Base-by-base conservation (phyloP, 805 yeast species). In the Lipomyces oligophaga region DNA sequence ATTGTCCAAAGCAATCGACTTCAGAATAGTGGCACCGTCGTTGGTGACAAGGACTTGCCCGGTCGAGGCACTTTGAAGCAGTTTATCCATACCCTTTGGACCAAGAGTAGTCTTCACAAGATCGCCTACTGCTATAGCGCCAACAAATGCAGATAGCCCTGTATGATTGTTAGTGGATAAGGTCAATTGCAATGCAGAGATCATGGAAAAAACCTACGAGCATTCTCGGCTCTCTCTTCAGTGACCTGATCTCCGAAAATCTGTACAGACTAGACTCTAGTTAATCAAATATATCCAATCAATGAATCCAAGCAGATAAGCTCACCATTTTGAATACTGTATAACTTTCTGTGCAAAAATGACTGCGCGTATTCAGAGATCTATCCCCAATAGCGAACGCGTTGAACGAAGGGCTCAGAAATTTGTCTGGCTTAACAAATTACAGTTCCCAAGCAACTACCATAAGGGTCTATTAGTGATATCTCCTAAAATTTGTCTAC, bases 101-200 rank as follows among this genome's bases (percentile, higher is more conserved):
- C 99, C 99, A 55, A 93, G 72, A 2, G 98, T 85, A 25, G 88
- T 74, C 67, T 90, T 90, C 37, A 90, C 98, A 52, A 93, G 75
- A 67, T 93, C 98, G 42, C 98, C 99, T 28, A 93, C 98, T 33
- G 98, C 99, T 64, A 93, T 90, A 57, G 98, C 98, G 39, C 98
- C 98, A 8, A 93, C 95, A 67, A 93, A 93, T 2, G 98, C 87
- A 5, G 96, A 85, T 72, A 90, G 74, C 22, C 63, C 60, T 58
- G 27, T n/a, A 7, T 7, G n/a, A n/a, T n/a, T n/a, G n/a, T n/a
- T n/a, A n/a, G 8, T 13, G 13, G 30, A 26, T n/a, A n/a, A n/a
- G n/a, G 37, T 34, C 21, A 19, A 20, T 31, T 31, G 19, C 34
- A 31, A n/a, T n/a, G 13, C 34, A 15, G 5, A 13, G 34, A 31